Base-by-base conservation (phyloP, 2,329 filamentous ascomycete species). In the Ophiostoma sp. region DNA sequence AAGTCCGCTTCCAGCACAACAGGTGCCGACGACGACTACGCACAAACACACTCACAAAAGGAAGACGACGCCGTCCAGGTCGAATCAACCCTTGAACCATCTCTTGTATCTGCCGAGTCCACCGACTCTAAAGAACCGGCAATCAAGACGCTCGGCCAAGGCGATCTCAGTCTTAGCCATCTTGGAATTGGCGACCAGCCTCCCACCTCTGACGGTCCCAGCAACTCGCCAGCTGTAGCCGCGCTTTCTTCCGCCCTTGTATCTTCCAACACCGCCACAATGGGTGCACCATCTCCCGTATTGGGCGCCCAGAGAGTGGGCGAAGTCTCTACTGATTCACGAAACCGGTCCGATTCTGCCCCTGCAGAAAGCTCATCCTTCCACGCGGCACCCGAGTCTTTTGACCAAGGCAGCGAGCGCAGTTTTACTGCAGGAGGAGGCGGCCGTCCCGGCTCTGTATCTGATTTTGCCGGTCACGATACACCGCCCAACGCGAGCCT, bases 141-240 rank as follows among this genome's bases (percentile, higher is more conserved):
- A 1, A 86, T 97, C 1, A 93, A 94, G 76, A 98, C 95, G 0
- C 83, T 99, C 67, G 95, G 95, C 15, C 88, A 88, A 76, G 95
- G 95, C 5, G 92, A 97, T 76, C 83, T 99, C 67, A 96, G 92
- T 78, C 85, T 98, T 70, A 93, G 92, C 76, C 92, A 97, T 76
- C 83, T 98, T 60, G 94, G 94, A 44, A 91, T 98, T 70, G 79
- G 84, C 13, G 89, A 92, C 67, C 70, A 71, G 15, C 60, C 68
- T 4, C 44, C 70, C 33, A 48, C n/a, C 31, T 66, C 65, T 64
- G 15, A 36, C 41, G 52, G 27, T 15, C 41, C 68, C 3, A 39
- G 44, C 54, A 68, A 64, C 44, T 41, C 62, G 3, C 20, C 66
- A n/a, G 66, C 39, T 13, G 66, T 48, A 7, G 66, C 27, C n/a